phyloP scores from a whole-genome alignment of 768 basidiomycete genomes.

The Arthromyces matolae region DNA sequence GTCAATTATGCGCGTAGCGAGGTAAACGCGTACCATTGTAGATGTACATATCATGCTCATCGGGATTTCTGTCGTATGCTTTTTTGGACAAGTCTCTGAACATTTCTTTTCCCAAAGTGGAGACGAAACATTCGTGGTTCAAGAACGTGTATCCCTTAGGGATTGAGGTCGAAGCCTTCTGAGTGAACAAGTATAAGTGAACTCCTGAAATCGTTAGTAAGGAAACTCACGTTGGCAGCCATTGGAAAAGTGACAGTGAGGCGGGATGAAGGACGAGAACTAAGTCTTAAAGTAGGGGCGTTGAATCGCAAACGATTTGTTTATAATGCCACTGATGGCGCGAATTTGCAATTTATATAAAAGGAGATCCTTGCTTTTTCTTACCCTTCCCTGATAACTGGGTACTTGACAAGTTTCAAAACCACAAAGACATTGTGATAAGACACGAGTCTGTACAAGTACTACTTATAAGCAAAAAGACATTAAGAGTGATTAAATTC shows the following conservation, averaged over 20 bases:
- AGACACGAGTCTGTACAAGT: too few species aligned
- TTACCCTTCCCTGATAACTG: too few species aligned
- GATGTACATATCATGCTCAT: slow-evolving; percentile 31
- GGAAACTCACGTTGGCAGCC: slow-evolving; percentile 8
- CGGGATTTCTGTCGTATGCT: slow-evolving; percentile 29
- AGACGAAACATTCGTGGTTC: slow-evolving; percentile 26
- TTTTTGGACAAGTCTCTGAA: slow-evolving; percentile 26
- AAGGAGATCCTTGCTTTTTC: too few species aligned
- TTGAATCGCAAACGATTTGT: background rate
- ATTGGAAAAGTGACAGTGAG: background rate
- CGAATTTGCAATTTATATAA: background rate
- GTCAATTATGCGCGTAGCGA: background rate
- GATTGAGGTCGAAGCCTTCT: slow-evolving; percentile 14
- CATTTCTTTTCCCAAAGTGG: slow-evolving; percentile 24
- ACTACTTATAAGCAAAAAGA: too few species aligned
- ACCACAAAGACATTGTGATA: too few species aligned
- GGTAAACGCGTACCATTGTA: slow-evolving; percentile 27
- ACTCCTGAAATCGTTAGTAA: slow-evolving; percentile 15
- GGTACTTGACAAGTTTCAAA: too few species aligned
- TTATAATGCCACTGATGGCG: background rate
- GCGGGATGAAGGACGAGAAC: background rate
- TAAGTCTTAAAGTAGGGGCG: background rate
- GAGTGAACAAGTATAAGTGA: slow-evolving; percentile 3
- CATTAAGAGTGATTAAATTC: too few species aligned
- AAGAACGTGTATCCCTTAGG: slow-evolving; percentile 32